Conservation (phyloP, 768 basidiomycete species). For the Boletus huronensis region DNA sequence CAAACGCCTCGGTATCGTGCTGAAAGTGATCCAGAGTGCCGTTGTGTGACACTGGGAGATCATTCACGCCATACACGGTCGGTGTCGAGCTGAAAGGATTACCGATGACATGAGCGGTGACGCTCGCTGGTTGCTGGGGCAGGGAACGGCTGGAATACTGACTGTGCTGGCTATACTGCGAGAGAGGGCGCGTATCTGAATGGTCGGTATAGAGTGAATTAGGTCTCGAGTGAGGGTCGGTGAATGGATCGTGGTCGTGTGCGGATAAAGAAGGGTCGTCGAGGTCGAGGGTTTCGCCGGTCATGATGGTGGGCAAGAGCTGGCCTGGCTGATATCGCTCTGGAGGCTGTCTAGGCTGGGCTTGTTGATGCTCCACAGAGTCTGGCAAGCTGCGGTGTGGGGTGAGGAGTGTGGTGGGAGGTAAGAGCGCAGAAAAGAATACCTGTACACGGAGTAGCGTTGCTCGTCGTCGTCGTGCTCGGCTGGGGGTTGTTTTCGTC, state of each 20-base stretch:
- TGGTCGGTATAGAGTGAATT: slow-evolving; percentile 25
- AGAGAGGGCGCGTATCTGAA: slow-evolving; percentile 26
- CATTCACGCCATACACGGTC: slow-evolving; percentile 9
- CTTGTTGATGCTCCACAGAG: slow-evolving; percentile 1
- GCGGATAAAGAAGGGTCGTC: slow-evolving; percentile 33
- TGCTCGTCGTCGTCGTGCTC: slow-evolving; percentile 4
- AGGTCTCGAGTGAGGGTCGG: slow-evolving; percentile 28
- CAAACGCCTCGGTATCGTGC: slow-evolving; percentile 65
- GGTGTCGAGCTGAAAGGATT: slow-evolving; percentile 24
- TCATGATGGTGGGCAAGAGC: slow-evolving; percentile 56
- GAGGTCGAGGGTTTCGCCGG: slow-evolving; percentile 61
- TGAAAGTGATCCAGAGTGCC: slow-evolving; percentile 52
- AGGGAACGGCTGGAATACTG: slow-evolving; percentile 30
- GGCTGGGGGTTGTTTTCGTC: slow-evolving; percentile 23
- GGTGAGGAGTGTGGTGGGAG: neutral
- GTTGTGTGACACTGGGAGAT: slow-evolving; percentile 35
- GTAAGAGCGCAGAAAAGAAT: neutral
- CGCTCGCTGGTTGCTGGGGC: slow-evolving; percentile 21
- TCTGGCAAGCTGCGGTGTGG: slow-evolving; percentile 6
- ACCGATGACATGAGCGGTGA: slow-evolving; percentile 16
- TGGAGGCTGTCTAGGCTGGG: slow-evolving; percentile 9
- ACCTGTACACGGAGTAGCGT: slow-evolving; percentile 6
- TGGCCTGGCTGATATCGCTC: slow-evolving; percentile 60
- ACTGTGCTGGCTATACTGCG: slow-evolving; percentile 40
- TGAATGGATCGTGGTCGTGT: slow-evolving; percentile 32